A percentile compares a stretch with the other conserved stretches of the same genome.
phyloP scores from a whole-genome alignment of 2,329 filamentous ascomycete species.

The Ascochyta lentis region DNA sequence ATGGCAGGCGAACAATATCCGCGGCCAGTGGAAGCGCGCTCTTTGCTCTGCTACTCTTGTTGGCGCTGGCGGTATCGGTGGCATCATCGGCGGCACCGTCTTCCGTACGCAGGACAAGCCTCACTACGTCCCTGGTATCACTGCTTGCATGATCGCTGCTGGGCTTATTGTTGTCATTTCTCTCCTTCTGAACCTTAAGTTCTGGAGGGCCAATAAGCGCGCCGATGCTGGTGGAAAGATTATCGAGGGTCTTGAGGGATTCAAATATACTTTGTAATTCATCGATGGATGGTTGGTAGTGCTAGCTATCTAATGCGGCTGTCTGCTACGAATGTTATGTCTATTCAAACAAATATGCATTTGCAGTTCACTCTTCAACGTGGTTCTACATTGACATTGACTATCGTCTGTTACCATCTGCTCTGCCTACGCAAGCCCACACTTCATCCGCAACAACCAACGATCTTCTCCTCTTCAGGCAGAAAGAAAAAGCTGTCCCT shows the following conservation, averaged over 20 bases:
- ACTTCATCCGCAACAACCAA: too few relatives aligned
- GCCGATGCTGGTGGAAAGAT: constrained; percentile 49
- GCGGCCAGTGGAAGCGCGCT: constrained; percentile 86
- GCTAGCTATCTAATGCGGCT: not conserved
- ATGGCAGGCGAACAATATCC: constrained; percentile 87
- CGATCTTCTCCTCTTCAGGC: too few relatives aligned
- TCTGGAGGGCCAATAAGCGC: constrained; percentile 46
- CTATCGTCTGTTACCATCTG: too few relatives aligned
- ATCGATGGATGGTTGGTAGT: not conserved
- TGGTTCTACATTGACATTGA: too few relatives aligned
- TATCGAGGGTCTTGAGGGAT: constrained; percentile 46
- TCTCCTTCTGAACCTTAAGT: constrained; percentile 38
- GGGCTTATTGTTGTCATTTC: constrained; percentile 46
- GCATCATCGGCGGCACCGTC: constrained; percentile 77
- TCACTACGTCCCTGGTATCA: constrained; percentile 45
- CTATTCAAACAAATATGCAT: not conserved
- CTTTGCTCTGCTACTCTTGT: constrained; percentile 78
- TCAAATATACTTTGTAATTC: constrained; percentile 39
- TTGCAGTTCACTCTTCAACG: too few relatives aligned
- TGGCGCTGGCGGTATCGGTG: constrained; percentile 77
- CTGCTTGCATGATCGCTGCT: constrained; percentile 46
- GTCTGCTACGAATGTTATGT: constrained; percentile 1
- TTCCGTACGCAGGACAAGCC: constrained; percentile 61
- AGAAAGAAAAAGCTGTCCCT: too few relatives aligned
- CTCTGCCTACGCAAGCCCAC: too few relatives aligned